A percentile compares a stretch with the other conserved stretches of the same genome.
These are phyloP conservation scores for Abrus pulchellus DNA, from an alignment of 306 rosid species.

Conservation along the genomic window DNA sequence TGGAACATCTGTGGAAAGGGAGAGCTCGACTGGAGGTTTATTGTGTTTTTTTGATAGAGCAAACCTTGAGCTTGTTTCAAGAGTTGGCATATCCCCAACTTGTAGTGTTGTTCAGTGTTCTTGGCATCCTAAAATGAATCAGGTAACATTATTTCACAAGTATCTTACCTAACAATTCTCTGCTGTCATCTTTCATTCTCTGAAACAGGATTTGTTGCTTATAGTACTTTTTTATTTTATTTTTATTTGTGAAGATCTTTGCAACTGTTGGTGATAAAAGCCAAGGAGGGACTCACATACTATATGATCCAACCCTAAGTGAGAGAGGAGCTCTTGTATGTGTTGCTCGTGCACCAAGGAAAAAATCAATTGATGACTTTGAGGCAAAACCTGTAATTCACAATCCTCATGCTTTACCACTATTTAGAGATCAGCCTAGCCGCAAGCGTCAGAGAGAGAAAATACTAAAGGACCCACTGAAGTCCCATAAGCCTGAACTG, in stretches of 20 bases:
- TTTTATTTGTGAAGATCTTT: slow-evolving; percentile 65
- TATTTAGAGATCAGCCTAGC: slow-evolving; percentile 95
- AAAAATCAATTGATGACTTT: slow-evolving; percentile 87
- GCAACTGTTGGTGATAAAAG: slow-evolving; percentile 89
- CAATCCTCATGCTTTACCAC: slow-evolving; percentile 93
- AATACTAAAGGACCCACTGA: slow-evolving; percentile 84
- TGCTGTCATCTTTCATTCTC: slow-evolving; percentile 33
- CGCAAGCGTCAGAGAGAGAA: slow-evolving; percentile 92
- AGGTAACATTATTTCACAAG: slow-evolving; percentile 61
- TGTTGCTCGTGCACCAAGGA: slow-evolving; percentile 96
- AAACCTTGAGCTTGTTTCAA: slow-evolving; percentile 88
- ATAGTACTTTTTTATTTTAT: slow-evolving; percentile 35
- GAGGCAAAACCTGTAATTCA: slow-evolving; percentile 90
- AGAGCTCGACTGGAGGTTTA: slow-evolving; percentile 84
- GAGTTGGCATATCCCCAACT: slow-evolving; percentile 87
- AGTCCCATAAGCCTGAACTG: slow-evolving; percentile 96
- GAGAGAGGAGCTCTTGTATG: slow-evolving; percentile 99
- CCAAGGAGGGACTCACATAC: slow-evolving; percentile 92
- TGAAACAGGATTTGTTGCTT: slow-evolving; percentile 38
- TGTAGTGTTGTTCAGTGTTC: slow-evolving; percentile 88
- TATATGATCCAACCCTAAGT: slow-evolving; percentile 87
- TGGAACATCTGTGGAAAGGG: slow-evolving; percentile 92
- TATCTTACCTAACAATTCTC: slow-evolving; percentile 30
- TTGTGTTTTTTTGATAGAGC: slow-evolving; percentile 82
- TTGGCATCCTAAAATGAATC: slow-evolving; percentile 97